Conservation (phyloP, 1,139 yeast genomes). For the Candida albicans region DNA sequence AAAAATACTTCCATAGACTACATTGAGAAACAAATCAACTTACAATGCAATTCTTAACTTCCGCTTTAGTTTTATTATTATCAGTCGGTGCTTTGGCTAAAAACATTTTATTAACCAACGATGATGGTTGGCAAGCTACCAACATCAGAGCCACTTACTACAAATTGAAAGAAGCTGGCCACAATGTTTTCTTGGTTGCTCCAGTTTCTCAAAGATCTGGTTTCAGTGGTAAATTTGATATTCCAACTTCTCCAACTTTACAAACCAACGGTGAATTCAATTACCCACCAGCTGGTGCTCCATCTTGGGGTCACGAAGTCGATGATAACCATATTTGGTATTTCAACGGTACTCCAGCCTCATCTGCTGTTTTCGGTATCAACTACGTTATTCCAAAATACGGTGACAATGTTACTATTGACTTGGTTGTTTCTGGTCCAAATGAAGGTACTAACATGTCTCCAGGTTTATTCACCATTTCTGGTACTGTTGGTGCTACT, state of each 20-base stretch:
- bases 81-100: constrained; percentile 25
- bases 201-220: constrained; percentile 63
- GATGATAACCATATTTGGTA: constrained; percentile 47
- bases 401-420: constrained; percentile 34
- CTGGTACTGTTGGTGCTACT: constrained; percentile 50
- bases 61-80: constrained; percentile 8
- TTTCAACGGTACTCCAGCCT: constrained; percentile 50
- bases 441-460: constrained; percentile 48
- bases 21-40: background rate
- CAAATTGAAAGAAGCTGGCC: constrained; percentile 52
- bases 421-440: constrained; percentile 49
- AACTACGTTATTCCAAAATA: constrained; percentile 41
- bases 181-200: constrained; percentile 55
- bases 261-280: constrained; percentile 42
- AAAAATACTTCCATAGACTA: background rate
- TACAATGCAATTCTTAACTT: constrained; percentile 7
- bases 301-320: constrained; percentile 50
- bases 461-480: constrained; percentile 37
- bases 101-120: constrained; percentile 58
- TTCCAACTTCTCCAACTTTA: constrained; percentile 44
- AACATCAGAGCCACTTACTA: constrained; percentile 61
- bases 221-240: constrained; percentile 53
- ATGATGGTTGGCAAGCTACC: constrained; percentile 61
- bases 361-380: constrained; percentile 44
- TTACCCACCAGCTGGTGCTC: constrained; percentile 43